Base-by-base conservation (phyloP, 2,329 filamentous ascomycete species). In the Trichoderma gracile region DNA sequence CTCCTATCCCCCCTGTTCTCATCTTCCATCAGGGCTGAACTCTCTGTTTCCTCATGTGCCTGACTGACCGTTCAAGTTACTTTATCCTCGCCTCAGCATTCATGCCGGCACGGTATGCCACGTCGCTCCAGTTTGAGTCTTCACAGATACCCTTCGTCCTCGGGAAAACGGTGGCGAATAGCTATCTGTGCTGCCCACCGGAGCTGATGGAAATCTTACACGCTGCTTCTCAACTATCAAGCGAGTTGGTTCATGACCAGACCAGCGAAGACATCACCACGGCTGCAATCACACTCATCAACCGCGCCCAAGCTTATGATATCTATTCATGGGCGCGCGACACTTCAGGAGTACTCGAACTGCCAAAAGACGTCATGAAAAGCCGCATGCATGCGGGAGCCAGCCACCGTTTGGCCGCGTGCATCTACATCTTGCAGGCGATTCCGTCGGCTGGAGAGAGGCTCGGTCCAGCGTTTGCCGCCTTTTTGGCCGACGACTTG, bases 131-230 rank as follows among this genome's bases (percentile, higher is more conserved):
- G 19, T 77, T 80, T 47, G 72, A 77, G 53, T 73, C 75, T 2
- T 71, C 74, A 0, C 73, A 79, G 52, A 74, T 80, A 3, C 69
- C 76, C 0, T 65, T 73, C 12, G 74, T 81, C 9, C 73, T 82
- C 0, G 70, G 73, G 8, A 75, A 76, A 46, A 77, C 79, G 8
- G 75, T 79, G 10, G 74, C 77, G 2, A 79, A 81, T 47, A 81
- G 78, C 67, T 82, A 82, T 58, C 74, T 82, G 33, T 81, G 81
- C 67, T 80, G 77, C 23, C 79, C 80, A 1, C 78, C 81, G 0
- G 73, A 76, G 2, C 75, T 82, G 2, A 72, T 83, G 25, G 74
- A 78, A 49, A 78, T 81, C 1, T 73, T 82, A 38, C 73, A 82
- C 8, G 70, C 75, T 4, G 79, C 80, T 4, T 78, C 79, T 3